Percentiles rank a stretch among this genome's conserved stretches.
These are phyloP conservation scores for Amphirosellinia nigrospora DNA, from an alignment of 495 filamentous ascomycete species.

Conservation along the genomic window DNA sequence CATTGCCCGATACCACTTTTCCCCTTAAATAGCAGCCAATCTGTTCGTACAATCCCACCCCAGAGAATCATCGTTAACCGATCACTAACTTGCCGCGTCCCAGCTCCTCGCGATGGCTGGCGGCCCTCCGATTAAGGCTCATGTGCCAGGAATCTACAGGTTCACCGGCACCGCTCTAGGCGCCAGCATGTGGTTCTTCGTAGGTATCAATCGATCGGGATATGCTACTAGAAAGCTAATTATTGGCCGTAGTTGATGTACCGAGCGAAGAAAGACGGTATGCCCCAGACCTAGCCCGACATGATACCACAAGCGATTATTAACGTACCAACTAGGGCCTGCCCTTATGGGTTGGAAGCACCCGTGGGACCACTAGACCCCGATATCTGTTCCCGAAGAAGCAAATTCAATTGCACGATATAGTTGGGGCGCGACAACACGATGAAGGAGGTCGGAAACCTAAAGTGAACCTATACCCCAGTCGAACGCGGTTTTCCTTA, in stretches of 20 bases:
- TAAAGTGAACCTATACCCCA: neutral
- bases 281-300: slow-evolving; percentile 26
- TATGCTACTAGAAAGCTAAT: neutral
- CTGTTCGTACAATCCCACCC: neutral
- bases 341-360: slow-evolving; percentile 93
- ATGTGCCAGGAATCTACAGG: slow-evolving; percentile 77
- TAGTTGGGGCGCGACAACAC: neutral
- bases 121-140: slow-evolving; percentile 51
- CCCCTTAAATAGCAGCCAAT: neutral
- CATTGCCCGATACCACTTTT: neutral
- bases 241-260: slow-evolving; percentile 76
- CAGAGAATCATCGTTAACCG: neutral
- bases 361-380: slow-evolving; percentile 93
- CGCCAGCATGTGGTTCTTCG: slow-evolving; percentile 99
- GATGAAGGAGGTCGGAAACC: neutral
- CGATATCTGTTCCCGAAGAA: neutral
- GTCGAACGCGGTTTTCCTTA: neutral
- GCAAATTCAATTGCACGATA: neutral
- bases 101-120: slow-evolving; percentile 36
- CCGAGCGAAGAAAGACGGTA: slow-evolving; percentile 89
- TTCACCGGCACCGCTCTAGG: slow-evolving; percentile 84
- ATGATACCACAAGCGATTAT: slow-evolving; percentile 33
- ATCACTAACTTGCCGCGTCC: neutral
- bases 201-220: slow-evolving; percentile 52
- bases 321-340: slow-evolving; percentile 52